Conservation (phyloP, 2,329 filamentous ascomycete genomes). For the Aspergillus alliaceus region DNA sequence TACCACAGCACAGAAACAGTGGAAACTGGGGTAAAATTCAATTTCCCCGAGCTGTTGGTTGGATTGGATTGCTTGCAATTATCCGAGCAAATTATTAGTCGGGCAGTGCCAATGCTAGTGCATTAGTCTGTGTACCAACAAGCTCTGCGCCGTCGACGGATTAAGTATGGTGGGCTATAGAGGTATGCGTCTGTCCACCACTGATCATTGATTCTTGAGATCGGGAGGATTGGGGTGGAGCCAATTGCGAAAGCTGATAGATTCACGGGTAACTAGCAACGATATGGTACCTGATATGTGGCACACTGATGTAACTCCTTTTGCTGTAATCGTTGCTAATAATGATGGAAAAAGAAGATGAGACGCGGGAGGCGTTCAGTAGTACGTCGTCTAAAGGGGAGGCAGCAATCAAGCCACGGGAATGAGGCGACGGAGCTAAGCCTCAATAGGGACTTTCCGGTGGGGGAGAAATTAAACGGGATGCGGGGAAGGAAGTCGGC, state of each 20-base stretch:
- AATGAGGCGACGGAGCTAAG: conserved; percentile 6
- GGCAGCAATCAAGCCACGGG: conserved; percentile 4
- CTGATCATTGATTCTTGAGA: background rate
- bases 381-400: background rate
- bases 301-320: too few relatives aligned
- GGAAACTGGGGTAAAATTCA: conserved; percentile 14
- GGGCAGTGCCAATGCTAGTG: background rate
- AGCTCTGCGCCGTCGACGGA: background rate
- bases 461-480: conserved; percentile 19
- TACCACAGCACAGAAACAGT: conserved; percentile 12
- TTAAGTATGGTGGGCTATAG: background rate
- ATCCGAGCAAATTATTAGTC: conserved; percentile 13
- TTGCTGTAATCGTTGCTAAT: too few relatives aligned
- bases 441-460: conserved; percentile 28
- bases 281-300: background rate
- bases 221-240: background rate
- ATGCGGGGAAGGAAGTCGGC: conserved; percentile 13
- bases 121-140: background rate
- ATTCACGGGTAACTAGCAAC: background rate
- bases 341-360: background rate
- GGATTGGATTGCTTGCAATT: conserved; percentile 17
- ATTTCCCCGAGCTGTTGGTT: conserved; percentile 15
- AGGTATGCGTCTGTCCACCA: conserved; percentile 8
- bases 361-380: background rate
- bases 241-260: background rate